phyloP scores from a whole-genome alignment of 164 flowering plant genomes.

The Cinnamomum chago region DNA sequence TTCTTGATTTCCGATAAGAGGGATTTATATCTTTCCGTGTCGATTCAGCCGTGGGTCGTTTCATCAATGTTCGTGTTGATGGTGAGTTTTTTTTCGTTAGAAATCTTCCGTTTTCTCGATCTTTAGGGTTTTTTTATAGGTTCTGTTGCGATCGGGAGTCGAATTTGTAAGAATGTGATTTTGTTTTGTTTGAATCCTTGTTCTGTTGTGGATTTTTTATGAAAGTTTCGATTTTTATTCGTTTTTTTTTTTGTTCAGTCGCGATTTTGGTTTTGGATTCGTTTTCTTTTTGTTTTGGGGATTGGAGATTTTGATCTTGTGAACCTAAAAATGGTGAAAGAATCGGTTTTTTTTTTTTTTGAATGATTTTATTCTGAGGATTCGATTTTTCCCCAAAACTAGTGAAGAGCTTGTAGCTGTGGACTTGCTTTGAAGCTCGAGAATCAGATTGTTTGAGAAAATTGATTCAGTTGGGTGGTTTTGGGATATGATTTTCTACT shows the following conservation, averaged over 20 bases:
- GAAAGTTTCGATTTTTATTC: not conserved
- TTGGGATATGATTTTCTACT: not conserved
- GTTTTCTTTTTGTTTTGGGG: not conserved
- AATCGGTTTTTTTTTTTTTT: too few species aligned
- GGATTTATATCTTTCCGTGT: not conserved
- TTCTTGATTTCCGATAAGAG: conserved; percentile 24
- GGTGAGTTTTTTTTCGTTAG: conserved; percentile 17
- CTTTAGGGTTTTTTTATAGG: not conserved
- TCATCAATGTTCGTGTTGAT: conserved; percentile 9
- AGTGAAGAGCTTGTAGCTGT: not conserved
- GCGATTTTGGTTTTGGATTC: not conserved
- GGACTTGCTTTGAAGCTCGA: too few species aligned
- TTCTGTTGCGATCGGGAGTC: not conserved
- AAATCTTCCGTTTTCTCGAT: not conserved
- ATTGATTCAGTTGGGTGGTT: too few species aligned
- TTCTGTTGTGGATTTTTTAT: not conserved
- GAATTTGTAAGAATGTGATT: not conserved
- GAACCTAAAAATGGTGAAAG: not conserved
- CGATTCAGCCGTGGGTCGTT: not conserved
- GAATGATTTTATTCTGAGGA: not conserved
- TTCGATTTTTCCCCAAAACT: not conserved
- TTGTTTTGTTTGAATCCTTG: not conserved
- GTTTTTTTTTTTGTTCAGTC: not conserved
- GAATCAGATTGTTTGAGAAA: too few species aligned
- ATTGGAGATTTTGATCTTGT: not conserved